These are phyloP conservation scores for Talaromyces sp. DNA, from an alignment of 2,329 filamentous ascomycete genomes.

Conservation along the genomic window DNA sequence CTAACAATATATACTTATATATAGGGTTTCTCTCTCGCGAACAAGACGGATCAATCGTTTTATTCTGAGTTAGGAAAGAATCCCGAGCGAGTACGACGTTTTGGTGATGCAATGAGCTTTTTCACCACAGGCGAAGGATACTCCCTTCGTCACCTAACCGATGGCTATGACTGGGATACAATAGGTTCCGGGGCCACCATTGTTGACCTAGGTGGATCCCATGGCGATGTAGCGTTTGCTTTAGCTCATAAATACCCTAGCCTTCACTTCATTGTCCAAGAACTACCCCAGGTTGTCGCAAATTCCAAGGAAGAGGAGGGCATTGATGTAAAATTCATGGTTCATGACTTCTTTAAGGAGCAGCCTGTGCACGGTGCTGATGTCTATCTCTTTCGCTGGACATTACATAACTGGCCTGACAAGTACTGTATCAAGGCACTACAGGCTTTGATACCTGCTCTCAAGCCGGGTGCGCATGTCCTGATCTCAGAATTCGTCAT, in stretches of 20 bases:
- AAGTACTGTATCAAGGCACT: conserved; percentile 38
- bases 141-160: conserved; percentile 5
- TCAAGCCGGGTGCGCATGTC: conserved; percentile 28
- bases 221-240: conserved; percentile 17
- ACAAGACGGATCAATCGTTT: conserved; percentile 13
- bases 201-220: conserved; percentile 14
- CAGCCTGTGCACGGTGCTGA: conserved; percentile 35
- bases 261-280: conserved; percentile 15
- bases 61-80: conserved; percentile 8
- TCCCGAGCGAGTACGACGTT: conserved; percentile 12
- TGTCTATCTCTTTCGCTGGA: conserved; percentile 40
- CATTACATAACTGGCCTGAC: conserved; percentile 45
- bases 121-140: conserved; percentile 13
- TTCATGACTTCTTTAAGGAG: conserved; percentile 40
- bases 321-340: conserved; percentile 16
- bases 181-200: conserved; percentile 5
- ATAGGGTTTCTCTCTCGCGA: conserved; percentile 12
- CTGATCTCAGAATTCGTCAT: conserved; percentile 17
- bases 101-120: conserved; percentile 14
- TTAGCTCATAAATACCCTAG: conserved; percentile 5
- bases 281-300: conserved; percentile 17
- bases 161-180: conserved; percentile 14
- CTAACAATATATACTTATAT: not conserved
- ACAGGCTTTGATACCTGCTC: conserved; percentile 32
- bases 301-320: conserved; percentile 10